Base-by-base conservation (phyloP, 73 alveolate genomes). In the Breviolum minutum region DNA sequence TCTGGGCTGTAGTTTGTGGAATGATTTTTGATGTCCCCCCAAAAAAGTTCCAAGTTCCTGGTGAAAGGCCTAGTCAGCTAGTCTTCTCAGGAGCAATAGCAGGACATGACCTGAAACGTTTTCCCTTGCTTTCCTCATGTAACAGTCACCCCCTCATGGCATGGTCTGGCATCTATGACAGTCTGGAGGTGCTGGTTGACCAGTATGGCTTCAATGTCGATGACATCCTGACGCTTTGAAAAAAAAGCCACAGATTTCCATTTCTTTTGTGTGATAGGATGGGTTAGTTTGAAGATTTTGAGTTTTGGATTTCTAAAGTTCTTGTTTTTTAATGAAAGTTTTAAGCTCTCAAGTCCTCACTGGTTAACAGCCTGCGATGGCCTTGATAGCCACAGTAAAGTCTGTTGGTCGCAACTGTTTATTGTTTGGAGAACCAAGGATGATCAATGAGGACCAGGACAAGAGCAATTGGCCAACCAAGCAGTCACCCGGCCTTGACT, bases 171-270 rank as follows among this genome's bases (percentile, higher is more conserved):
- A 20, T 71, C 26, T 6, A 40, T 73, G 82, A 29, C 27, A 32
- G 17, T 29, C 40, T 20, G 73, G 7, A 73, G 90, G 87, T 92
- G 32, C 80, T 92, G 66, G 90, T 92, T 48, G 74, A 92, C 26
- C 98, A 92, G 90, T 92, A 60, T 60, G 98, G 98, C 66, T 92
- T 92, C 90, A 73, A 74, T 29, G 79, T 76, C 26, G 98, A 92
- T 68, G 98, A 92, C 90, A 92, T 92, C 79, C 24, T 61, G 80
- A 86, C 27, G 76, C 40, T 83, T 48, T 8, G 11, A n/a, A n/a
- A n/a, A n/a, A n/a, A n/a, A n/a, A n/a, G n/a, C n/a, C 74, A 66
- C 11, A 11, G 74, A 66, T 11, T 11, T 13, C 74, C 74, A 13
- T 17, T 11, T 66, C 74, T 11, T 64, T 20, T 27, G 64, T 6